Evolutionary conservation across 306 rosid genomes (phyloP).

Genomic region (Quercus berberidifolia): DNA sequence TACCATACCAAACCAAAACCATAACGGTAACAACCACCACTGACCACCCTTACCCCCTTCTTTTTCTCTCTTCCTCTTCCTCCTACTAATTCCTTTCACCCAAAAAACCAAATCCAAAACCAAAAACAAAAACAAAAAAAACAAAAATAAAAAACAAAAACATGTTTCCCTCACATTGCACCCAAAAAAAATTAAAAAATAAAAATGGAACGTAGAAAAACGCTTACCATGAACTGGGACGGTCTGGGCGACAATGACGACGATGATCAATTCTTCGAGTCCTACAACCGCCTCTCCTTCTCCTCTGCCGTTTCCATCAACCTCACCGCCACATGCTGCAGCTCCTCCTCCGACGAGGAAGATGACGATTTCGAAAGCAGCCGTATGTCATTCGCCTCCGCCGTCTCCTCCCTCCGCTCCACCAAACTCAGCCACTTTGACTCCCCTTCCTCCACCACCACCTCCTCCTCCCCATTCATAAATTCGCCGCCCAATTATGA

Average conservation of each 20-base stretch:
- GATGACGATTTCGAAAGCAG: constrained; percentile 49
- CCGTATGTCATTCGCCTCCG: constrained; percentile 60
- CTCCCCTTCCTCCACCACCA: background rate
- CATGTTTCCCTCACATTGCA: background rate
- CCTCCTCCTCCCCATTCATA: too few species aligned
- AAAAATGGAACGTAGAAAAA: constrained; percentile 44
- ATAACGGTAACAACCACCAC: constrained; percentile 23
- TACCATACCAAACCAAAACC: background rate
- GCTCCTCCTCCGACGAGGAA: constrained; percentile 35
- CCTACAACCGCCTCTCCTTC: constrained; percentile 35
- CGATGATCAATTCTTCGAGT: constrained; percentile 63
- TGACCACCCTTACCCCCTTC: constrained; percentile 5
- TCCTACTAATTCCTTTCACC: background rate
- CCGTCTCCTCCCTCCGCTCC: constrained; percentile 37
- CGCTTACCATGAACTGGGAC: constrained; percentile 56
- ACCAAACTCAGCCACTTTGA: constrained; percentile 7
- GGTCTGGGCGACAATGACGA: constrained; percentile 47
- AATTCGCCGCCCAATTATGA: constrained; percentile 37
- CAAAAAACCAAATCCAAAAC: too few species aligned
- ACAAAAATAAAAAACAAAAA: background rate
- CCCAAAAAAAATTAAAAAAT: background rate
- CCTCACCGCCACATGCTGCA: constrained; percentile 21
- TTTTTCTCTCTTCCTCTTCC: constrained; percentile 38
- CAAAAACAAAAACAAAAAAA: too few species aligned
- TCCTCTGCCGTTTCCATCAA: constrained; percentile 38